Evolutionary conservation across 805 yeast genomes (phyloP).

Genomic region (Metschnikowia gelsemii): DNA sequence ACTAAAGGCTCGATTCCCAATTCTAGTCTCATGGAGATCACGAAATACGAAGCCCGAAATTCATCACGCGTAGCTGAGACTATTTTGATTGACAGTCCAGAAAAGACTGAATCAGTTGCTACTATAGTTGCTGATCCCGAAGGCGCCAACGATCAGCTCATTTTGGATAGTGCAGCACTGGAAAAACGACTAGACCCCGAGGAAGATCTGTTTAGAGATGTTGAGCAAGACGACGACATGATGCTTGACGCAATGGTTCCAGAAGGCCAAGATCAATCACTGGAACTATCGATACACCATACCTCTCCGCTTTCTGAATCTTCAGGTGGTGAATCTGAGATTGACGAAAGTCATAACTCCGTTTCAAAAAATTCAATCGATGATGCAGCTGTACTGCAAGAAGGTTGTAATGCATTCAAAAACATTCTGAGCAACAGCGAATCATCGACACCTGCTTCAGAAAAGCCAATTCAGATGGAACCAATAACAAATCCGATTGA

Average conservation of each 20-base stretch:
- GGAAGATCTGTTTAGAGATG: too few species aligned
- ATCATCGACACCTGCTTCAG: too few species aligned
- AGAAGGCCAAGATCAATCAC: not conserved
- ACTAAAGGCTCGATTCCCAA: not conserved
- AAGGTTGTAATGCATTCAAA: too few species aligned
- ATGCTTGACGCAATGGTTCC: constrained; percentile 1
- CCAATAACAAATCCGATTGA: too few species aligned
- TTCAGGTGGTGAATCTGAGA: not conserved
- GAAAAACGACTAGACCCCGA: constrained; percentile 1
- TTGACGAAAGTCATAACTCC: too few species aligned
- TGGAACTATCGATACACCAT: too few species aligned
- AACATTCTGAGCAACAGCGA: too few species aligned
- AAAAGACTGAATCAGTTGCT: not conserved
- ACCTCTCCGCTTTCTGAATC: not conserved
- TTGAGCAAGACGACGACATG: constrained; percentile 1
- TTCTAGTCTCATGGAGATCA: constrained; percentile 7
- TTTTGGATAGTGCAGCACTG: not conserved
- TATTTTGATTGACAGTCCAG: constrained; percentile 5
- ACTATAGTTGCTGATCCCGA: too few species aligned
- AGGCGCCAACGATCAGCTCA: not conserved
- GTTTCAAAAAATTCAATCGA: too few species aligned
- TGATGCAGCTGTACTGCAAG: too few species aligned
- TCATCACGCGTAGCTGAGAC: not conserved
- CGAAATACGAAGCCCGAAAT: not conserved
- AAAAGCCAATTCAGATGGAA: too few species aligned